These are phyloP conservation scores for Mayamaea pseudoterrestris DNA, from an alignment of 108 stramenopile species.

Conservation along the genomic window DNA sequence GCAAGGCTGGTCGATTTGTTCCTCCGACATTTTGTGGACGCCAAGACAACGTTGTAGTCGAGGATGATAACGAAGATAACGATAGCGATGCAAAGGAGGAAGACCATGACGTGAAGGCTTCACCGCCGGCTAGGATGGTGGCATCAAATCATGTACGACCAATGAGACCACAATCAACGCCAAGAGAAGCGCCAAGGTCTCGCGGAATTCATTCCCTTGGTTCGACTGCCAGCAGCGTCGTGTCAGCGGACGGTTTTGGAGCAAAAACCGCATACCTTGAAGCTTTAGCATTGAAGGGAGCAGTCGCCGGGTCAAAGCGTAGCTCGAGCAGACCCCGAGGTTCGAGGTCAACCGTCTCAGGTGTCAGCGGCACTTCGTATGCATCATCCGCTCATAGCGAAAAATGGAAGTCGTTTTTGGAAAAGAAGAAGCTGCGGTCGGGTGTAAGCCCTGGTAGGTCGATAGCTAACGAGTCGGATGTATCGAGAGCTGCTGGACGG, in stretches of 20 bases:
- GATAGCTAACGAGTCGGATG: slow-evolving; percentile 11
- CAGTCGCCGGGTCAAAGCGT: slow-evolving; percentile 23
- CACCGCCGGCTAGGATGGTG: slow-evolving; percentile 9
- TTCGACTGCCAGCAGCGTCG: slow-evolving; percentile 16
- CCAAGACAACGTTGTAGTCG: slow-evolving; percentile 48
- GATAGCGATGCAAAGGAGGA: no score
- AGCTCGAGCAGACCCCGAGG: slow-evolving; percentile 11
- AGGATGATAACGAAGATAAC: slow-evolving; percentile 23
- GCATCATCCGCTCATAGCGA: slow-evolving; percentile 5
- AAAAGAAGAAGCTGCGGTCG: slow-evolving; percentile 22
- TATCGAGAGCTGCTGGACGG: slow-evolving; percentile 38
- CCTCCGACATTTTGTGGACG: slow-evolving; percentile 46
- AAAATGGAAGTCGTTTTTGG: slow-evolving; percentile 20
- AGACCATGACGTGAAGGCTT: no score
- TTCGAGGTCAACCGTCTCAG: slow-evolving; percentile 4
- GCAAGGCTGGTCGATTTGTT: slow-evolving; percentile 15
- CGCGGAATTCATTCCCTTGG: slow-evolving; percentile 5
- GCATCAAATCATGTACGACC: slow-evolving; percentile 1
- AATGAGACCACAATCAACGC: slow-evolving; percentile 5
- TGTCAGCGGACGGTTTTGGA: slow-evolving; percentile 36
- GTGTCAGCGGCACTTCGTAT: slow-evolving; percentile 3
- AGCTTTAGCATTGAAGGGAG: slow-evolving; percentile 50
- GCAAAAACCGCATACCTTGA: slow-evolving; percentile 64
- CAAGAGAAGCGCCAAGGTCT: neutral
- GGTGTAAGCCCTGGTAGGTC: slow-evolving; percentile 6